Percentiles rank a stretch among this genome's conserved stretches.
These are phyloP conservation scores for Populus tremula DNA, from an alignment of 345 rosid species.

Conservation along the genomic window DNA sequence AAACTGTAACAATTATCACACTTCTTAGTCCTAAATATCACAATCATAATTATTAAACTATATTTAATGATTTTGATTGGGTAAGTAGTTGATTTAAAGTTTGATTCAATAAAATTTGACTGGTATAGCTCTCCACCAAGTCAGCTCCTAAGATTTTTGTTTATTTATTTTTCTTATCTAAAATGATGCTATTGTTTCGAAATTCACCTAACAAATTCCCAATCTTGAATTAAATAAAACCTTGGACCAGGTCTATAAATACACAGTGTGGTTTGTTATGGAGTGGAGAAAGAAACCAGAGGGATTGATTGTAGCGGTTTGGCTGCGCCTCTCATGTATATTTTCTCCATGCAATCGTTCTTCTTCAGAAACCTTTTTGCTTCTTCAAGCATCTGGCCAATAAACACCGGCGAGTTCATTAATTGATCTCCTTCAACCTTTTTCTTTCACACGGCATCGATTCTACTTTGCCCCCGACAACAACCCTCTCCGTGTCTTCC, in stretches of 20 bases:
- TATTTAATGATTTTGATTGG: too few relatives aligned
- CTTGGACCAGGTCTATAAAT: too few relatives aligned
- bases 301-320: not conserved
- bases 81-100: too few relatives aligned
- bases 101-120: too few relatives aligned
- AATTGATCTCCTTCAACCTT: not conserved
- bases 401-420: not conserved
- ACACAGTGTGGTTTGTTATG: too few relatives aligned
- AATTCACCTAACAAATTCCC: too few relatives aligned
- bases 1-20: fast-evolving
- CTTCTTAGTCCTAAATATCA: fast-evolving
- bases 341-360: not conserved
- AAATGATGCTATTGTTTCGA: too few relatives aligned
- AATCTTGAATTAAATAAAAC: too few relatives aligned
- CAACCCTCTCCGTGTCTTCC: not conserved
- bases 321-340: not conserved
- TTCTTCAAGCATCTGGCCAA: not conserved
- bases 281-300: not conserved
- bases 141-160: too few relatives aligned
- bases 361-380: not conserved
- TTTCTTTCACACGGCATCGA: not conserved
- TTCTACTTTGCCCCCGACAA: not conserved
- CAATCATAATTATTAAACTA: too few relatives aligned
- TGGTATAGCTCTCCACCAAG: too few relatives aligned
- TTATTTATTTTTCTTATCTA: too few relatives aligned